Conservation (phyloP, 495 filamentous ascomycete species). For the Aspergillus steynii region DNA sequence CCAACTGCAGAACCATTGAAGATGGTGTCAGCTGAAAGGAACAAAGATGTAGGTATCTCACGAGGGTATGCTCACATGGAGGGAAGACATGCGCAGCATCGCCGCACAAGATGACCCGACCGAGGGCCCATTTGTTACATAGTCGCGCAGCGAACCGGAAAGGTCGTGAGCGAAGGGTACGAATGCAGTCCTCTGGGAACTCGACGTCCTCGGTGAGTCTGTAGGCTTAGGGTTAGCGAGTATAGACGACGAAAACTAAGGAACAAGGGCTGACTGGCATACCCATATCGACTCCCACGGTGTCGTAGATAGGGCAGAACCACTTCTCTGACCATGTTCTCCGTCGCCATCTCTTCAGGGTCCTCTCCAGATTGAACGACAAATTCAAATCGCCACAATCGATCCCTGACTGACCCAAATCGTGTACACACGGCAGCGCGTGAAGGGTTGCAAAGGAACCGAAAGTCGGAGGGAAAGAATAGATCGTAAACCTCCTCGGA, state of each 20-base stretch:
- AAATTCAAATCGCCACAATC: constrained; percentile 54
- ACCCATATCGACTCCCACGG: constrained; percentile 34
- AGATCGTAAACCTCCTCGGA: constrained; percentile 51
- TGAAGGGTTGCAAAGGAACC: constrained; percentile 46
- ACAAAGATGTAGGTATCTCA: too few species aligned
- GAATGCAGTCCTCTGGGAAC: constrained; percentile 51
- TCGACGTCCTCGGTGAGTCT: constrained; percentile 32
- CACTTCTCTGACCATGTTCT: constrained; percentile 23
- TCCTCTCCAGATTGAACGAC: constrained; percentile 33
- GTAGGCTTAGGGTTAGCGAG: not conserved
- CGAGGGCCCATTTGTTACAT: constrained; percentile 53
- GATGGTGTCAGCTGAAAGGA: not conserved
- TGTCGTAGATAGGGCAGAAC: constrained; percentile 38
- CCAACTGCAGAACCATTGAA: constrained; percentile 32
- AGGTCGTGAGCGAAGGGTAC: constrained; percentile 50
- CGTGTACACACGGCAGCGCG: constrained; percentile 48
- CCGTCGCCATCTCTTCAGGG: constrained; percentile 30
- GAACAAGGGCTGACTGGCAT: constrained; percentile 2
- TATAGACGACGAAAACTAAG: not conserved
- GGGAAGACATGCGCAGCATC: constrained; percentile 59
- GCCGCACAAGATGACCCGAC: constrained; percentile 47
- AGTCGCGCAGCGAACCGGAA: constrained; percentile 48
- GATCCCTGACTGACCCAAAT: constrained; percentile 43
- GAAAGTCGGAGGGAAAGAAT: constrained; percentile 50
- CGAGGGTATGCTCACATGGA: constrained; percentile 35